phyloP scores from a whole-genome alignment of 805 yeast species.

The Pichia sporocuriosa region DNA sequence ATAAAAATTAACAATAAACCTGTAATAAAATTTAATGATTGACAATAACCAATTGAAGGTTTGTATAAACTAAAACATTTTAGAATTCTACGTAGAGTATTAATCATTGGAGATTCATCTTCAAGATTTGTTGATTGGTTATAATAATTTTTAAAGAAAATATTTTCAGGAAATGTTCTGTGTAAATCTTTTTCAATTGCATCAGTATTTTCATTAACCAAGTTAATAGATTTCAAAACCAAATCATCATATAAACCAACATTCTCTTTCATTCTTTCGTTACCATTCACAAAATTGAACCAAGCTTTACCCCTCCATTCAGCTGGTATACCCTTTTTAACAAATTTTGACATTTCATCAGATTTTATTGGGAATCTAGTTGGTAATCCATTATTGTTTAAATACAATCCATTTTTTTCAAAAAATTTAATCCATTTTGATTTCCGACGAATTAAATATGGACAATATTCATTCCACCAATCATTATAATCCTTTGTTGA shows the following conservation, averaged over 20 bases:
- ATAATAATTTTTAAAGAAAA: slow-evolving; percentile 52
- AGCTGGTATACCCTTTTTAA: slow-evolving; percentile 90
- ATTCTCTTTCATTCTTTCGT: slow-evolving; percentile 52
- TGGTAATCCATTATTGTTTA: slow-evolving; percentile 43
- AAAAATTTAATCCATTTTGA: slow-evolving; percentile 69
- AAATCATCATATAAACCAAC: slow-evolving; percentile 68
- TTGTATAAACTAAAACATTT: slow-evolving; percentile 78
- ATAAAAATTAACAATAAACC: slow-evolving; percentile 78
- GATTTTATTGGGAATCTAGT: slow-evolving; percentile 69
- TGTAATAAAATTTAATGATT: slow-evolving; percentile 85
- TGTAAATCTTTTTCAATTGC: slow-evolving; percentile 90
- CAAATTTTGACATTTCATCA: slow-evolving; percentile 70
- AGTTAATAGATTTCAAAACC: slow-evolving; percentile 47
- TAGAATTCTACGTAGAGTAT: slow-evolving; percentile 71
- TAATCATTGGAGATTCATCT: slow-evolving; percentile 59
- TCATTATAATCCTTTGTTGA: slow-evolving; percentile 51
- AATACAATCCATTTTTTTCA: slow-evolving; percentile 56
- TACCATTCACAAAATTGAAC: slow-evolving; percentile 89
- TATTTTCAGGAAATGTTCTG: slow-evolving; percentile 92
- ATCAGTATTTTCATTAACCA: slow-evolving; percentile 66
- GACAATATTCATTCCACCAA: slow-evolving; percentile 72
- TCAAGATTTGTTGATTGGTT: slow-evolving; percentile 8
- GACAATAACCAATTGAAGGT: slow-evolving; percentile 94
- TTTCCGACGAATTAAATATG: slow-evolving; percentile 56
- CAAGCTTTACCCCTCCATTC: slow-evolving; percentile 97